Evolutionary conservation across 2,329 filamentous ascomycete genomes (phyloP).

Genomic region (Epichloe amarillans): DNA sequence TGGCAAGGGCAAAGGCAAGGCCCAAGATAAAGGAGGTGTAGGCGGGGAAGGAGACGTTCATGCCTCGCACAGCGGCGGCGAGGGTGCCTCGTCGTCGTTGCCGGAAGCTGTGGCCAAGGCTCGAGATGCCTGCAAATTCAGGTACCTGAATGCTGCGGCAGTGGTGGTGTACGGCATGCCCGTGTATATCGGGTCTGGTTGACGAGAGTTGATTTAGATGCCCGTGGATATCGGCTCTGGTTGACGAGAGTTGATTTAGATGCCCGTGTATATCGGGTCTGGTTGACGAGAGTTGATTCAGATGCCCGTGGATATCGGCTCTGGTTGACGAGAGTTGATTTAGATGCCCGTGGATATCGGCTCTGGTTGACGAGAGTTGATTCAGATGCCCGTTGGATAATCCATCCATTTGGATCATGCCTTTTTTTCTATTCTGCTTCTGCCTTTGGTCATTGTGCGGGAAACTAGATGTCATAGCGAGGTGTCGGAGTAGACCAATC

Average conservation of each 20-base stretch:
- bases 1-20: background rate
- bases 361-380: slow-evolving; percentile 4
- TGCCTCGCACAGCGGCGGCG: background rate
- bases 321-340: background rate
- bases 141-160: slow-evolving; percentile 85
- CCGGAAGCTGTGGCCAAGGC: slow-evolving; percentile 72
- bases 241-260: background rate
- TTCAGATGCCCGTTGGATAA: background rate
- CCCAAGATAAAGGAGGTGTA: background rate
- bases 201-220: slow-evolving; percentile 29
- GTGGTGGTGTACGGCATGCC: slow-evolving; percentile 93
- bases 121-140: slow-evolving; percentile 68
- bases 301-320: slow-evolving; percentile 69
- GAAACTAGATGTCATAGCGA: too few species aligned
- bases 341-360: slow-evolving; percentile 69
- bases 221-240: slow-evolving; percentile 61
- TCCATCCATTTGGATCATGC: too few species aligned
- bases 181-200: slow-evolving; percentile 51
- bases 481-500: too few species aligned
- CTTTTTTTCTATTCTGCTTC: too few species aligned
- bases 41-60: slow-evolving; percentile 2
- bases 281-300: background rate
- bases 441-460: too few species aligned
- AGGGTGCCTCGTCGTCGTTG: slow-evolving; percentile 32
- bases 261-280: slow-evolving; percentile 35